Percentiles rank a stretch among this genome's conserved stretches.
Conservation (phyloP, 495 filamentous ascomycete species). For the Apodospora peruviana region DNA sequence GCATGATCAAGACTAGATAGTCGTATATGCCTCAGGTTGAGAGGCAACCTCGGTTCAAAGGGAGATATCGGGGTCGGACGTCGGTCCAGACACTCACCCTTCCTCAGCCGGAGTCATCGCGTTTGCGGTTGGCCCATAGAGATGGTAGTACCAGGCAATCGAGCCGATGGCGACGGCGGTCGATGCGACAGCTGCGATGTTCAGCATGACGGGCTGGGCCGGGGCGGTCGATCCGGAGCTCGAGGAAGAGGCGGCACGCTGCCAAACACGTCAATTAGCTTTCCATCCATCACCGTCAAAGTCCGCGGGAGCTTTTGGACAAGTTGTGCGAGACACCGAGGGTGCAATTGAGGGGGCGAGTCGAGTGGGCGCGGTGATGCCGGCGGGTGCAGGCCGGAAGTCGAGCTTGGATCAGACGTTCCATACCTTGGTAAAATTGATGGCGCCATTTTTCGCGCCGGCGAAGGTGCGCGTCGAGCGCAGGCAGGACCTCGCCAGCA, state of each 20-base stretch:
- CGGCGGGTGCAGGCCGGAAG: conserved; percentile 3
- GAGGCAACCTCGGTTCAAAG: conserved; percentile 15
- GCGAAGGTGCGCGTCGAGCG: conserved; percentile 74
- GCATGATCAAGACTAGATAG: conserved; percentile 3
- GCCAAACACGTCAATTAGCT: conserved; percentile 26
- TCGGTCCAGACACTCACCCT: conserved; percentile 66
- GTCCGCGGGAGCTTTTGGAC: conserved; percentile 1
- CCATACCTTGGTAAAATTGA: conserved; percentile 56
- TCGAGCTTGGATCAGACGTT: conserved; percentile 11
- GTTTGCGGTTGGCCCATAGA: conserved; percentile 80
- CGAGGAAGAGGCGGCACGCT: conserved; percentile 60
- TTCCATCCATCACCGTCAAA: conserved; percentile 1
- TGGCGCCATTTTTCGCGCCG: conserved; percentile 58
- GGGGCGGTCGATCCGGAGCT: conserved; percentile 51
- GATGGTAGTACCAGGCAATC: conserved; percentile 90
- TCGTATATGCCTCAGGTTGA: conserved; percentile 30
- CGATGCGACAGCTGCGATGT: conserved; percentile 73
- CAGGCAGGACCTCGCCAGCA: conserved; percentile 83
- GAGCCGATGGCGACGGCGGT: conserved; percentile 81
- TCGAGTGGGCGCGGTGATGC: too few relatives aligned
- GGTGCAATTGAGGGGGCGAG: too few relatives aligned
- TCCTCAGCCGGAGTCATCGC: conserved; percentile 94
- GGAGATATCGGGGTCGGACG: neutral
- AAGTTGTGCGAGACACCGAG: too few relatives aligned
- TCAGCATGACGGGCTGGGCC: conserved; percentile 58